phyloP scores from a whole-genome alignment of 163 green algal species.

The Scenedesmus sp. region DNA sequence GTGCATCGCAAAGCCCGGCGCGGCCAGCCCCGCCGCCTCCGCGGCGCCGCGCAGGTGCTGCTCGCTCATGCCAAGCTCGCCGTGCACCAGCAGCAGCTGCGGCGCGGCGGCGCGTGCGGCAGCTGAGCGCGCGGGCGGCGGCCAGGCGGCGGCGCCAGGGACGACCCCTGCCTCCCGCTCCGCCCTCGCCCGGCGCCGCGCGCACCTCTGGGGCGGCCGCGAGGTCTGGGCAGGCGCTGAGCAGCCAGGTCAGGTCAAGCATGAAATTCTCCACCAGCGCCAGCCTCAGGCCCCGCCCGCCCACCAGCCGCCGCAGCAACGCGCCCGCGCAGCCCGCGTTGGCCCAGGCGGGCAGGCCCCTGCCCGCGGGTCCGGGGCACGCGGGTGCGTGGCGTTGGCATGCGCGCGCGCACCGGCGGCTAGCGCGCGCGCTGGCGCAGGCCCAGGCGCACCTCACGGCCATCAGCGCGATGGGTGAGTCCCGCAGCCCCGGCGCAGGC shows the following conservation, averaged over 20 bases:
- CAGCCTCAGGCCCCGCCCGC: slow-evolving; percentile 51
- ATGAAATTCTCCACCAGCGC: slow-evolving; percentile 78
- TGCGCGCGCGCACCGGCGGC: too few relatives aligned
- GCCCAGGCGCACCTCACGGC: slow-evolving; percentile 21
- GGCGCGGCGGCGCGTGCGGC: too few relatives aligned
- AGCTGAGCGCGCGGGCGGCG: too few relatives aligned
- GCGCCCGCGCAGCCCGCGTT: slow-evolving; percentile 60
- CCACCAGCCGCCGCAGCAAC: slow-evolving; percentile 54
- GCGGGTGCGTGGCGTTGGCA: too few relatives aligned
- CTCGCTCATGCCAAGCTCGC: slow-evolving; percentile 41
- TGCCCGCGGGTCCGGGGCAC: not conserved
- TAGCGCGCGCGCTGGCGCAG: not conserved
- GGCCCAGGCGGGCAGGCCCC: slow-evolving; percentile 5
- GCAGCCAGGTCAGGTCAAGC: slow-evolving; percentile 82
- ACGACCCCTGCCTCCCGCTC: too few relatives aligned
- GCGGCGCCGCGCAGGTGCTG: not conserved
- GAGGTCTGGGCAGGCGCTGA: slow-evolving; percentile 70
- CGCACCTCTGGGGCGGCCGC: slow-evolving; percentile 45
- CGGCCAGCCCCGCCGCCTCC: slow-evolving; percentile 20
- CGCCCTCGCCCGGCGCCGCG: too few relatives aligned
- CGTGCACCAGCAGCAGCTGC: slow-evolving; percentile 59
- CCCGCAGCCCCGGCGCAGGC: not conserved
- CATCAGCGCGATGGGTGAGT: slow-evolving; percentile 39
- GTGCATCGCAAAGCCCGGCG: slow-evolving; percentile 38
- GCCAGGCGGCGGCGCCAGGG: too few relatives aligned